Evolutionary conservation across 306 rosid species (phyloP), one percentile per base, ranked within the genome.

Genomic region (Trifolium repens): DNA sequence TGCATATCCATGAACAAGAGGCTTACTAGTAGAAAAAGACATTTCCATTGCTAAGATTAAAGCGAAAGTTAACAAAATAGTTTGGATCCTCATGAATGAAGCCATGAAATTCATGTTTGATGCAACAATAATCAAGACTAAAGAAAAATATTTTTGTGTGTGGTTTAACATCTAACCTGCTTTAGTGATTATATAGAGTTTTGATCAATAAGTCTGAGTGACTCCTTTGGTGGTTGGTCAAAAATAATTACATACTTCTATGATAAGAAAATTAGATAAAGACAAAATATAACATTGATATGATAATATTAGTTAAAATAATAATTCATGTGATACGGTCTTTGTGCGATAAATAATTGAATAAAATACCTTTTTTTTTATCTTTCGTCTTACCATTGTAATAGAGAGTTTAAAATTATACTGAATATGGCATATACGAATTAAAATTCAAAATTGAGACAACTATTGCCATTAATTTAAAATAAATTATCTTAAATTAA

Each of bases 1-100:
- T 5, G 9, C 40, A 37, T 37, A 37, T 15, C 5, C 39, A 3
- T 4, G 7, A 15, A 4, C 15, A 34, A 69, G 9, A 47, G 8
- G 26, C 82, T 78, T 71, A 78, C 82, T 2, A 8, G 11, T 27
- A 37, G 77, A 78, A 3, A 40, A 11, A 39, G 39, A 26, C 3
- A 62, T 10, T 3, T 62, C 39, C 7, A 5, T 52, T 39, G 72
- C 67, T 10, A 71, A 46, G 72, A 78, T 12, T 77, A 35, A 62
- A 50, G 46, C 13, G 72, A 62, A 17, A 10, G 46, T 52, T 19
- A 32, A 16, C 15, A 15, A 71, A n/a, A 40, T 26, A 27, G 22
- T 39, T 9, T 19, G 11, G 8, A 50, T 71, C 27, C 13, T 22
- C 12, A 5, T 30, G 4, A 19, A 62, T 49, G 76, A 40, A 78